Percentiles rank a stretch among this genome's conserved stretches.
Evolutionary conservation across 2,329 filamentous ascomycete genomes (phyloP).

Genomic region (Stemphylium vesicarium): DNA sequence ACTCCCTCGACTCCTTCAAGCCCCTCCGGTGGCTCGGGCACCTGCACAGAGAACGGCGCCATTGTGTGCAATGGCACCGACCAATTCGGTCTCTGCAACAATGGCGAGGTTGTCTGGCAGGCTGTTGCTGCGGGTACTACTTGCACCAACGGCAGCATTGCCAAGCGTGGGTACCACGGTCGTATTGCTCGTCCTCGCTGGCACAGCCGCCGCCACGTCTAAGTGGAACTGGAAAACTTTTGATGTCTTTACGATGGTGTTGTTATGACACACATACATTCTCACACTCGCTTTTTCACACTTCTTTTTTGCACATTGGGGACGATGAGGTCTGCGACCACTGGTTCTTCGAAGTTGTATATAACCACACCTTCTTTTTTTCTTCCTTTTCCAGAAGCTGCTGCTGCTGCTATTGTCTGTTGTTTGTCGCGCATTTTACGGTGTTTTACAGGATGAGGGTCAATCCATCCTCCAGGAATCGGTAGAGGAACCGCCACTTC

Average conservation of each 20-base stretch:
- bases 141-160: conserved; percentile 52
- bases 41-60: conserved; percentile 45
- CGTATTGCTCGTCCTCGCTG: conserved; percentile 37
- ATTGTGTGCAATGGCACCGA: conserved; percentile 50
- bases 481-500: too few species aligned
- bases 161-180: conserved; percentile 41
- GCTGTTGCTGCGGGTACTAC: conserved; percentile 53
- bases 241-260: neutral
- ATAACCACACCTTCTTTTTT: conserved; percentile 7
- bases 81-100: conserved; percentile 54
- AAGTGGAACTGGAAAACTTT: neutral
- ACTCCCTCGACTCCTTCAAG: conserved; percentile 15
- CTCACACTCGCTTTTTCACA: conserved; percentile 11
- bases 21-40: conserved; percentile 19
- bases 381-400: conserved; percentile 8
- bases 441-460: too few species aligned
- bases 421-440: too few species aligned
- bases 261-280: conserved; percentile 7
- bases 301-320: conserved; percentile 9
- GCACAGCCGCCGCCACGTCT: conserved; percentile 9
- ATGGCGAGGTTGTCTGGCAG: conserved; percentile 51
- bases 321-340: conserved; percentile 20
- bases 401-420: conserved; percentile 6
- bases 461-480: too few species aligned
- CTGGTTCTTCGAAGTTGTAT: conserved; percentile 9